Conservation (phyloP, 2,329 filamentous ascomycete genomes). For the Rhynchosporium secalis region DNA sequence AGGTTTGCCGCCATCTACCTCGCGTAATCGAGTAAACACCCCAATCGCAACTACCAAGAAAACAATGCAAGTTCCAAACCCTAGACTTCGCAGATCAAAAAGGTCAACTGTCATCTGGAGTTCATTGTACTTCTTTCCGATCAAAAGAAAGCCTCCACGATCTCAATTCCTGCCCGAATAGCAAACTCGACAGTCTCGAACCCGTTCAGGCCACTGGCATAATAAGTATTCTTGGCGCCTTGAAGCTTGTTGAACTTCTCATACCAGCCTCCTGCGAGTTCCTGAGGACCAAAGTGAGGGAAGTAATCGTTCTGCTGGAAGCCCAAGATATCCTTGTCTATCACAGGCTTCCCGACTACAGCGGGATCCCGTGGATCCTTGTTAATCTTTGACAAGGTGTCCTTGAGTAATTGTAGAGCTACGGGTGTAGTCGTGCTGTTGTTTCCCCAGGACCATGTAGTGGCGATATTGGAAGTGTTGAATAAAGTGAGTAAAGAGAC, state of each 20-base stretch:
- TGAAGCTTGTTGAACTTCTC: slow-evolving; percentile 15
- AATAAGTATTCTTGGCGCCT: slow-evolving; percentile 14
- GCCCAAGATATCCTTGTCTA: slow-evolving; percentile 11
- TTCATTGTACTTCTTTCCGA: neutral
- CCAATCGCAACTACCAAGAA: neutral
- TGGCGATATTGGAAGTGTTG: slow-evolving; percentile 12
- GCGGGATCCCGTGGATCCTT: slow-evolving; percentile 1
- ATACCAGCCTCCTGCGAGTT: slow-evolving; percentile 15
- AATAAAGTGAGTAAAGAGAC: neutral
- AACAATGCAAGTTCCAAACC: neutral
- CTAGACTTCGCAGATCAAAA: neutral
- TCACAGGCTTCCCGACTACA: neutral
- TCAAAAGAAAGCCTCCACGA: slow-evolving; percentile 16
- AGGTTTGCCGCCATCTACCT: no score
- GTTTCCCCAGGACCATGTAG: slow-evolving; percentile 16
- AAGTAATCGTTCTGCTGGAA: slow-evolving; percentile 15
- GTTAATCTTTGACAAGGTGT: slow-evolving; percentile 10
- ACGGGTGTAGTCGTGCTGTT: neutral
- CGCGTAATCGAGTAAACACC: no score
- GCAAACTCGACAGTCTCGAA: slow-evolving; percentile 18
- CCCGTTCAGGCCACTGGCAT: slow-evolving; percentile 13
- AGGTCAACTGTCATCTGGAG: neutral
- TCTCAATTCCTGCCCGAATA: slow-evolving; percentile 9
- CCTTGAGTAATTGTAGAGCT: slow-evolving; percentile 7
- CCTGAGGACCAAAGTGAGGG: slow-evolving; percentile 13